phyloP scores from a whole-genome alignment of 176 grass and related monocot genomes.

The Olyra latifolia region DNA sequence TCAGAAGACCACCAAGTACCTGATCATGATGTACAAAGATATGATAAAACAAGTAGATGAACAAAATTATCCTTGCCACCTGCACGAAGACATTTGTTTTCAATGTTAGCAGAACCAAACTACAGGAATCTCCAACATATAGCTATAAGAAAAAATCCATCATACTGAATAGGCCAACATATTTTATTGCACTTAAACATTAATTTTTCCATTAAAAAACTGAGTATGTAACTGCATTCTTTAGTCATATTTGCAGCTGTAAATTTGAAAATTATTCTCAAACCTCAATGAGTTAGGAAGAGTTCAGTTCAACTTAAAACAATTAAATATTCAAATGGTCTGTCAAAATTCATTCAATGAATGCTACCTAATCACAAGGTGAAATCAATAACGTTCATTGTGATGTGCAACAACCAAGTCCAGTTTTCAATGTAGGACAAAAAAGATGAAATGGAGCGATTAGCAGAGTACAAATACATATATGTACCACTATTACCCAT shows the following conservation, averaged over 20 bases:
- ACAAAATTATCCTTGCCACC: constrained; percentile 79
- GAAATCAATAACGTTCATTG: background rate
- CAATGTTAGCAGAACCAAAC: background rate
- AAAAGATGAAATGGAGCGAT: background rate
- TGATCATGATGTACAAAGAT: constrained; percentile 75
- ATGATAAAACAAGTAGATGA: constrained; percentile 90
- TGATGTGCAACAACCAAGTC: background rate
- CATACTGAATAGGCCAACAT: background rate
- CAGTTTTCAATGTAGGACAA: constrained; percentile 3
- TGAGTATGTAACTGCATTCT: background rate
- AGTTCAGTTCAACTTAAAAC: background rate
- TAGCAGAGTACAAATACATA: background rate
- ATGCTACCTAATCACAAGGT: background rate
- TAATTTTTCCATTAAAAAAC: background rate
- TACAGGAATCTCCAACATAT: background rate
- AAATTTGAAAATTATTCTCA: background rate
- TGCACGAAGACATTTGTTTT: constrained; percentile 46
- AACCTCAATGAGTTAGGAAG: background rate
- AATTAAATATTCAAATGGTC: background rate
- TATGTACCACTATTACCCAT: background rate
- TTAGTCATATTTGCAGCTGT: background rate
- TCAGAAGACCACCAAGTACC: constrained; percentile 42
- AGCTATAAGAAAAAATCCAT: background rate
- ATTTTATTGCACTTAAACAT: background rate
- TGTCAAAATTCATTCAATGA: background rate